These are phyloP conservation scores for Coemansia sp. DNA, from an alignment of 192 early-diverging fungal species.

Conservation along the genomic window DNA sequence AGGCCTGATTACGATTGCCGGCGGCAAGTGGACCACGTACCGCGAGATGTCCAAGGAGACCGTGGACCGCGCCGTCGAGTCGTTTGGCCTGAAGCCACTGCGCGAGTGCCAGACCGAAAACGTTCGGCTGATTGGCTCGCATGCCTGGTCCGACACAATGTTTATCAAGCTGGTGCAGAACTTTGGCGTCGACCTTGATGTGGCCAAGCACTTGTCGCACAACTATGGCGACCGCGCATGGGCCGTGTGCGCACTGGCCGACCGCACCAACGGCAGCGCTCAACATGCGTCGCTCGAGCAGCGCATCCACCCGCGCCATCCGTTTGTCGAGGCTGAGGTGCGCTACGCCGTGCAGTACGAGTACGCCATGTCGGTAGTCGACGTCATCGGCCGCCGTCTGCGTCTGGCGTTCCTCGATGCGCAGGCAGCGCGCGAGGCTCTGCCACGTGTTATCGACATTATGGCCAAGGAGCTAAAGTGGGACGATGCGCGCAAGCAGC, in stretches of 20 bases:
- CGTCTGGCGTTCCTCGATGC: slow-evolving; percentile 93
- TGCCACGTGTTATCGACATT: slow-evolving; percentile 86
- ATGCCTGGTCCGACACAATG: slow-evolving; percentile 87
- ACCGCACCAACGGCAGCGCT: slow-evolving; percentile 56
- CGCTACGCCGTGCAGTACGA: slow-evolving; percentile 88
- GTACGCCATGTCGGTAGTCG: slow-evolving; percentile 90
- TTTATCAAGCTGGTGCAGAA: slow-evolving; percentile 95
- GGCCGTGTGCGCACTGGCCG: slow-evolving; percentile 83
- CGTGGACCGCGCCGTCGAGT: slow-evolving; percentile 79
- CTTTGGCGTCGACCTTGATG: slow-evolving; percentile 89
- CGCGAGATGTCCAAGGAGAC: slow-evolving; percentile 96
- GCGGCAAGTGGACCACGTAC: slow-evolving; percentile 99
- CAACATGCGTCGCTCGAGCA: slow-evolving; percentile 81
- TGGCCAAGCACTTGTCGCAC: slow-evolving; percentile 85
- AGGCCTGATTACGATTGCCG: slow-evolving; percentile 90
- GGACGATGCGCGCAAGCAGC: slow-evolving; percentile 60
- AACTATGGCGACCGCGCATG: slow-evolving; percentile 95
- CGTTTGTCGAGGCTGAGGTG: slow-evolving; percentile 93
- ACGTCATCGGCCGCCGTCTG: slow-evolving; percentile 88
- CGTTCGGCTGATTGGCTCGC: slow-evolving; percentile 78
- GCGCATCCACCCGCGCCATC: slow-evolving; percentile 75
- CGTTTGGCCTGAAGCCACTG: slow-evolving; percentile 65
- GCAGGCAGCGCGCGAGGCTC: slow-evolving; percentile 79
- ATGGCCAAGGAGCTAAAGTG: slow-evolving; percentile 88
- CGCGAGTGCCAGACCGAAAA: slow-evolving; percentile 74